Conservation (phyloP, 73 alveolate species). For the Paramecium pentaurelia region DNA sequence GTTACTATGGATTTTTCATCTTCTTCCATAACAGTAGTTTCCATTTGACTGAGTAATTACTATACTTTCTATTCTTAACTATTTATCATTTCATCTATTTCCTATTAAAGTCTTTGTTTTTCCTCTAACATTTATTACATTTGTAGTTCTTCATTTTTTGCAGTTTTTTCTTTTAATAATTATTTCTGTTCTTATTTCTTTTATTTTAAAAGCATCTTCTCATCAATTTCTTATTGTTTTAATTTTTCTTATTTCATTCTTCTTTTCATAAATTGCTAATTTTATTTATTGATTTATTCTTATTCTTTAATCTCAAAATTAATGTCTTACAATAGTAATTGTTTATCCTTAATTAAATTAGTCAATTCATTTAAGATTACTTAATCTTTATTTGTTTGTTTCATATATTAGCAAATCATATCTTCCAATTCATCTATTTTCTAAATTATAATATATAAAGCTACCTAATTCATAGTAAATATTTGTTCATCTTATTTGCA, state of each 20-base stretch:
- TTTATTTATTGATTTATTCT: neutral
- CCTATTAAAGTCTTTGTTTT: neutral
- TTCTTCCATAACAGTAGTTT: neutral
- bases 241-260: neutral
- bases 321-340: neutral
- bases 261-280: neutral
- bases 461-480: neutral
- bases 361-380: neutral
- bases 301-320: neutral
- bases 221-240: neutral
- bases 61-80: neutral
- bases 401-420: neutral
- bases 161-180: neutral
- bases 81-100: neutral
- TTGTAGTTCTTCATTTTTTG: neutral
- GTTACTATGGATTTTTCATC: neutral
- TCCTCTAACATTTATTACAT: neutral
- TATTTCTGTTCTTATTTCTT: neutral
- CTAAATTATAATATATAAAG: neutral
- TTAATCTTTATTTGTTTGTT: neutral
- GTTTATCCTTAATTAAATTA: neutral
- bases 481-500: neutral
- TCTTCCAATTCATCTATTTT: neutral
- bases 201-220: neutral
- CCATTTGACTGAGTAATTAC: neutral